Evolutionary conservation across 2,329 filamentous ascomycete species (phyloP).

Genomic region (Arthrobotrys entomopaga): DNA sequence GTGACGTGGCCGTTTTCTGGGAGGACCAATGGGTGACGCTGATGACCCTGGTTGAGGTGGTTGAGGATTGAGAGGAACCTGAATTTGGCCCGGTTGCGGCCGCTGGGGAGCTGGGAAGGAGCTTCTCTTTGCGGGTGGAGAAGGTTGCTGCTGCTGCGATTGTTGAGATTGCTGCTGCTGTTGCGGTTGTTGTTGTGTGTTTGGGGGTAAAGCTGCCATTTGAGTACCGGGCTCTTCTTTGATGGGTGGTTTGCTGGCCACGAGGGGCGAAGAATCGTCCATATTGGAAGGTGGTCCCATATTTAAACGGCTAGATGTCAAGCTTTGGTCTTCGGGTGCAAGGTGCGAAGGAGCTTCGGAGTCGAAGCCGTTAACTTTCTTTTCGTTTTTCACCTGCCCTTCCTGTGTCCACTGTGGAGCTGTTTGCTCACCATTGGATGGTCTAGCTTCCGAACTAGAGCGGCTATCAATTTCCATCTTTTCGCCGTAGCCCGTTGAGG

Average conservation of each 20-base stretch:
- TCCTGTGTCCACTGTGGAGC: slow-evolving; percentile 49
- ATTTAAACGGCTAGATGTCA: slow-evolving; percentile 49
- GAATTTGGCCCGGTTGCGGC: slow-evolving; percentile 43
- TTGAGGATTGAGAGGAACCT: slow-evolving; percentile 47
- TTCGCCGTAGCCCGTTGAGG: slow-evolving; percentile 34
- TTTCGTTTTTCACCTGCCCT: slow-evolving; percentile 47
- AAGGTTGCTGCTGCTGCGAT: slow-evolving; percentile 34
- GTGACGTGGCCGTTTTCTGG: slow-evolving; percentile 66
- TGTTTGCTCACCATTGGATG: slow-evolving; percentile 38
- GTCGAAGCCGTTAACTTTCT: slow-evolving; percentile 50
- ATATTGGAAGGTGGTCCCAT: slow-evolving; percentile 52
- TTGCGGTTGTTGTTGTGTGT: slow-evolving; percentile 31
- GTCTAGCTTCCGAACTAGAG: slow-evolving; percentile 41
- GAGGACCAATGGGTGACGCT: slow-evolving; percentile 60
- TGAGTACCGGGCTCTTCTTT: slow-evolving; percentile 47
- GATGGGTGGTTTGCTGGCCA: slow-evolving; percentile 30
- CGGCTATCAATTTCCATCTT: slow-evolving; percentile 53
- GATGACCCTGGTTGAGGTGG: slow-evolving; percentile 53
- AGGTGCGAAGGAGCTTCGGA: slow-evolving; percentile 30
- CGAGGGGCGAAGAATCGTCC: slow-evolving; percentile 27
- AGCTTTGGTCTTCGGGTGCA: slow-evolving; percentile 35
- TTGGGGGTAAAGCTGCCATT: slow-evolving; percentile 28
- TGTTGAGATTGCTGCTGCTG: slow-evolving; percentile 33
- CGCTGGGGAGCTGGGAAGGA: slow-evolving; percentile 46
- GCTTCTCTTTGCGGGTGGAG: slow-evolving; percentile 40